Evolutionary conservation across 1,284 basidiomycete genomes (phyloP), one percentile per base, ranked within the genome.

Genomic region (Irpex lacteus): DNA sequence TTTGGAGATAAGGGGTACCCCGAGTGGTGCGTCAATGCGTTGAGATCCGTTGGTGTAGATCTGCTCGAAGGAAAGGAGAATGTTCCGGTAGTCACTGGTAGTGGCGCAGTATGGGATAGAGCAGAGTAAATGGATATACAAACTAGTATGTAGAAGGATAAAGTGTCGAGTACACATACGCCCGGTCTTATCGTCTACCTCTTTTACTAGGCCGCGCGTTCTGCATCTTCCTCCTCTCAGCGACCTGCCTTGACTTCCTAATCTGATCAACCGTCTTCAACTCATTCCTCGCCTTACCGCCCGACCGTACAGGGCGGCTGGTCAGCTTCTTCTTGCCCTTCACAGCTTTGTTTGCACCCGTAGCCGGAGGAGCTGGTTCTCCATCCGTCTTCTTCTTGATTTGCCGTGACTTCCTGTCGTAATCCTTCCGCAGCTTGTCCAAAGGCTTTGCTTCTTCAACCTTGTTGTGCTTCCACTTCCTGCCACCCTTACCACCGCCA

Each of bases 211-310:
- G 86, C 32, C 93, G 81, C 21, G 91, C 90, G 72, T 94, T 95
- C 80, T 92, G 94, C 21, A 82, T 85, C 72, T 81, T 86, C 70
- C 81, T 84, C 65, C 84, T 85, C 69, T 92, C 88, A 71, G 78
- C 70, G 36, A 81, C 60, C 72, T 86, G 87, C 65, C 94, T 84
- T 34, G 83, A 78, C 73, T 90, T 95, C 64, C 92, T 85, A 67
- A 97, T 95, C 73, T 95, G 91, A 60, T 94, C 92, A 44, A 86
- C 88, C 0, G 85, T 90, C 79, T 92, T 95, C 73, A 95, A 85
- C 76, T 95, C 94, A 61, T 76, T 90, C 76, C 88, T 93, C 70
- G 92, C 85, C 60, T 79, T 82, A 5, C 81, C 82, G 59, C 85
- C 72, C 0, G 85, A 74, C 75, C 89, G 91, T n/a, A 83, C 82